Conservation (phyloP, 768 basidiomycete genomes). For the Boletus insuetus region DNA sequence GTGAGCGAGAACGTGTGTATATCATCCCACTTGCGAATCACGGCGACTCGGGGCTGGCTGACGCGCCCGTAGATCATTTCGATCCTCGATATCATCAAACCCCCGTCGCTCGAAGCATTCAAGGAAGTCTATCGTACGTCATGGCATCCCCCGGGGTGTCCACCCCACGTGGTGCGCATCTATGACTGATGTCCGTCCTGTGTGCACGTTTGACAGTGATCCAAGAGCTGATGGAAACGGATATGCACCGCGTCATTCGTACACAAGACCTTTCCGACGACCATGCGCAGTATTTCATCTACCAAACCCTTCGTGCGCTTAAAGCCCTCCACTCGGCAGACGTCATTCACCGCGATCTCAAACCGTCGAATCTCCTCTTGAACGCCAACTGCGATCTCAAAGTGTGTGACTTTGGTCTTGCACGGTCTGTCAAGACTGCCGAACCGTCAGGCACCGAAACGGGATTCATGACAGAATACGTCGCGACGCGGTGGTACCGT, state of each 20-base stretch:
- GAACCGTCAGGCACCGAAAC: conserved; percentile 82
- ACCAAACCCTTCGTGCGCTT: conserved; percentile 90
- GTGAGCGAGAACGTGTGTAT: conserved; percentile 78
- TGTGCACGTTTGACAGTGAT: conserved; percentile 50
- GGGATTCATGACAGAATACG: conserved; percentile 96
- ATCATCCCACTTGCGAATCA: neutral
- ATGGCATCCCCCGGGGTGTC: neutral
- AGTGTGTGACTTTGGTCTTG: conserved; percentile 93
- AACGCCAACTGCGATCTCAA: conserved; percentile 98
- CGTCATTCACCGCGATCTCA: conserved; percentile 95
- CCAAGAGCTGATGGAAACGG: conserved; percentile 93
- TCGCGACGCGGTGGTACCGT: conserved; percentile 98
- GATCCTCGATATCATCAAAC: conserved; percentile 86
- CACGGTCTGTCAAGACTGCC: conserved; percentile 83
- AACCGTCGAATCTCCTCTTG: conserved; percentile 94
- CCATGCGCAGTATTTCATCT: conserved; percentile 92
- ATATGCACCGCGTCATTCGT: conserved; percentile 94
- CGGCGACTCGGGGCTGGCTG: neutral
- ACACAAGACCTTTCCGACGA: conserved; percentile 95
- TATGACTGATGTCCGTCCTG: conserved; percentile 1
- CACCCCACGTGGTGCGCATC: neutral
- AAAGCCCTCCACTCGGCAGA: conserved; percentile 96
- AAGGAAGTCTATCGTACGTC: conserved; percentile 78
- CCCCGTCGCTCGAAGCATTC: conserved; percentile 75
- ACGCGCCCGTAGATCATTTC: conserved; percentile 66